Percentiles rank a stretch among this genome's conserved stretches.
Evolutionary conservation across 371 early-diverging fungal species (phyloP).

Genomic region (Lichtheimia hyalospora): DNA sequence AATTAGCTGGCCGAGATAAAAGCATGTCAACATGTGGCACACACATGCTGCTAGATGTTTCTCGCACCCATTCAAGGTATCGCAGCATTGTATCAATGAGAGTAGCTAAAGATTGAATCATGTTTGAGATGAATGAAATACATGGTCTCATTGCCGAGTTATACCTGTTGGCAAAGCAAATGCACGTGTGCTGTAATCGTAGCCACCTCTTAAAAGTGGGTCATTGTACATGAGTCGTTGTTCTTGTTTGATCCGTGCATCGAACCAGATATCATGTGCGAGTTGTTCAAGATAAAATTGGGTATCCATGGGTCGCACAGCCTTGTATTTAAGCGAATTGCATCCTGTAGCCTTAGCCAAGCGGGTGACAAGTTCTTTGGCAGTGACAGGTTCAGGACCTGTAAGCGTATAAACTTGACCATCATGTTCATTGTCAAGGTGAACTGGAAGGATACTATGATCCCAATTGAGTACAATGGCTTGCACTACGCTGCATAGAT

Average conservation of each 20-base stretch:
- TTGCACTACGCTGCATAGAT: slow-evolving; percentile 31
- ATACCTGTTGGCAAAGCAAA: slow-evolving; percentile 32
- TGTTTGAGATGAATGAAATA: slow-evolving; percentile 6
- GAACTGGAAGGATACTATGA: background rate
- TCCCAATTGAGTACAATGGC: slow-evolving; percentile 5
- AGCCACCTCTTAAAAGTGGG: slow-evolving; percentile 8
- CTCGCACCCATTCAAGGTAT: slow-evolving; percentile 42
- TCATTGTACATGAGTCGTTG: slow-evolving; percentile 23
- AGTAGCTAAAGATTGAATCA: slow-evolving; percentile 19
- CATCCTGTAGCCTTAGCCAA: slow-evolving; percentile 27
- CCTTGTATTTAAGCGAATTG: slow-evolving; percentile 15
- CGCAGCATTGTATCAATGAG: slow-evolving; percentile 30
- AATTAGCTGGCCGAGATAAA: slow-evolving; percentile 15
- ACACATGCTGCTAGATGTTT: slow-evolving; percentile 29
- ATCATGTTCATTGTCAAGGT: slow-evolving; percentile 23
- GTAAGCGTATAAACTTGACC: slow-evolving; percentile 42
- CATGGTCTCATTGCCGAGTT: too few relatives aligned
- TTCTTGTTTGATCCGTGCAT: slow-evolving; percentile 43
- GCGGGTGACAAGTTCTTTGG: slow-evolving; percentile 21
- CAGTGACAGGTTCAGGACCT: slow-evolving; percentile 31
- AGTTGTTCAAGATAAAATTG: slow-evolving; percentile 28
- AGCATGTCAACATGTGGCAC: slow-evolving; percentile 31
- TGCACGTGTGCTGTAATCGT: slow-evolving; percentile 19
- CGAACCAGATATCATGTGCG: slow-evolving; percentile 37
- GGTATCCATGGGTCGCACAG: slow-evolving; percentile 35